Conservation (phyloP, 1,284 basidiomycete species). For the Cryptococcus deneoformans region DNA sequence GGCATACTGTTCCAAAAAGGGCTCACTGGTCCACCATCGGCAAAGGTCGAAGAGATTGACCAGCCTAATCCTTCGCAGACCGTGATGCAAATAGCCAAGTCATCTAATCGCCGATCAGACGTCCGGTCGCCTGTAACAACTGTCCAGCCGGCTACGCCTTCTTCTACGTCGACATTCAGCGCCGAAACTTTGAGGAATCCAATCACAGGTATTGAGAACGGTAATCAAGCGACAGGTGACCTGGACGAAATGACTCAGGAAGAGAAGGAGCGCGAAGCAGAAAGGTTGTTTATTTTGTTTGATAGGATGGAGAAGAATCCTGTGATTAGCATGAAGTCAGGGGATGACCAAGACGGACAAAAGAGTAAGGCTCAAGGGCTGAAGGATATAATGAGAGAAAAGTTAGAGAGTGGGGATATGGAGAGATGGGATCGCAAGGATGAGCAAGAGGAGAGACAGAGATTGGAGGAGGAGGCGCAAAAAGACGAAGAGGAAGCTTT, state of each 20-base stretch:
- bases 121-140: constrained; percentile 50
- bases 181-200: constrained; percentile 18
- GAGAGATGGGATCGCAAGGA: constrained; percentile 24
- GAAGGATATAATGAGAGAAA: constrained; percentile 27
- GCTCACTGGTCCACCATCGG: constrained; percentile 59
- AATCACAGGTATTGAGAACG: constrained; percentile 22
- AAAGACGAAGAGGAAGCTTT: constrained; percentile 42
- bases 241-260: constrained; percentile 74
- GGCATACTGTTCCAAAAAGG: constrained; percentile 89
- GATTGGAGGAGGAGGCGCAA: constrained; percentile 24
- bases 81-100: too few species aligned
- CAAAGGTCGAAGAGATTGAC: constrained; percentile 50
- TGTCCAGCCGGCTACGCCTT: background rate
- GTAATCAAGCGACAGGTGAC: background rate
- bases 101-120: constrained; percentile 65
- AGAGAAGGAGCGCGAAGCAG: constrained; percentile 86
- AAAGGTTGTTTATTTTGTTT: constrained; percentile 83
- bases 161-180: background rate
- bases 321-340: constrained; percentile 39
- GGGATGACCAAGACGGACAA: constrained; percentile 59
- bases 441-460: constrained; percentile 18
- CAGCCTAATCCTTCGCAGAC: constrained; percentile 54
- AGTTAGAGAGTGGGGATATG: constrained; percentile 25
- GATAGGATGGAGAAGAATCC: constrained; percentile 72
- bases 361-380: constrained; percentile 30